Conservation (phyloP, 2,329 filamentous ascomycete genomes). For the Alternaria triticimaculans region DNA sequence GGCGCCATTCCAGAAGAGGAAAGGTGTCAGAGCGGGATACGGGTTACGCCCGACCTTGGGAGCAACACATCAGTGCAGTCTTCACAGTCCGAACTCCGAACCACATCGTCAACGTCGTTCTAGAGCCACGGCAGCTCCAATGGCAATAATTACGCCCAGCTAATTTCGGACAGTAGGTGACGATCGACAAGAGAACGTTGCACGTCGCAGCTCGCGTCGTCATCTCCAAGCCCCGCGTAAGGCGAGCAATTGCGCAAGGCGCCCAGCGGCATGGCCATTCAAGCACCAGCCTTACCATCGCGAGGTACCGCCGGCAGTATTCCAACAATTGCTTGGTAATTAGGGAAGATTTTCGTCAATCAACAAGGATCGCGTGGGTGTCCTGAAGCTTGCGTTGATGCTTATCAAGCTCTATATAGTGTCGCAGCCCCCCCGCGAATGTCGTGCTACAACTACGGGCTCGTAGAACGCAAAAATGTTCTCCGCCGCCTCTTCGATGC, state of each 20-base stretch:
- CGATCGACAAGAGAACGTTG: not conserved
- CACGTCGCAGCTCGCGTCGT: not conserved
- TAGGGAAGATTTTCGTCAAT: not conserved
- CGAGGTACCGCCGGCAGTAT: not conserved
- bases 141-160: too few species aligned
- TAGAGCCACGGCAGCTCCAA: not conserved
- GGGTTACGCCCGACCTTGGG: not conserved
- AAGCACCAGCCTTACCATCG: not conserved
- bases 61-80: not conserved
- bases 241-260: not conserved
- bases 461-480: not conserved
- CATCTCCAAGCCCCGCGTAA: not conserved
- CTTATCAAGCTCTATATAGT: not conserved
- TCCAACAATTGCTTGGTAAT: not conserved
- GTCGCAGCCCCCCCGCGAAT: not conserved
- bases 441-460: too few species aligned
- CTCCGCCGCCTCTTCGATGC: not conserved
- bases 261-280: not conserved
- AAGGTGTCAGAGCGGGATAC: not conserved
- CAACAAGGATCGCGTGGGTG: not conserved
- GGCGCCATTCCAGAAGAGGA: not conserved
- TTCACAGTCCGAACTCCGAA: not conserved
- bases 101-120: not conserved
- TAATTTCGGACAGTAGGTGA: not conserved
- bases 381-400: not conserved